Evolutionary conservation across 2,329 filamentous ascomycete species (phyloP), one percentile per base, ranked within the genome.

Genomic region (Aspergillus sp.): DNA sequence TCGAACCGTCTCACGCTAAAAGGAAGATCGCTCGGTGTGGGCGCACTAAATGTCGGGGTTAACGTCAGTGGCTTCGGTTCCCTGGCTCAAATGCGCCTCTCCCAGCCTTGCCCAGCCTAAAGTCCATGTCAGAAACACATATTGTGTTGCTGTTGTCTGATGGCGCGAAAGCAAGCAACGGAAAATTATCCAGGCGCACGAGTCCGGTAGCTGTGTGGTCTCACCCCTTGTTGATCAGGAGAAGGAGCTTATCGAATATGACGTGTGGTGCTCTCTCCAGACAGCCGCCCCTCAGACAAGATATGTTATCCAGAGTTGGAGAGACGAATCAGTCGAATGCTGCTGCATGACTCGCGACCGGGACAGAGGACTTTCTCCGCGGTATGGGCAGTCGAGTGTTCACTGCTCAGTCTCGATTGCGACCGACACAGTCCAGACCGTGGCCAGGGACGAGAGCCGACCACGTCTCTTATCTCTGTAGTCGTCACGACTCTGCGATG

Each of bases 11-110:
- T 31, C 17, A 11, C 28, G 28, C 49, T 30, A 51, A 19, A 45
- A 15, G 11, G 34, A 41, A 41, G 34, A 54, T 23, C 46, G 7
- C 8, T 38, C 22, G 8, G 34, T 15, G 30, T 6, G 22, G 19
- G 41, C 15, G 13, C n/a, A 19, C 8, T 4, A 7, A 4, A 2
- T 17, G 34, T 31, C 23, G 19, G 45, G 22, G 11, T 31, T 7
- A 31, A 52, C 55, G 55, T 58, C 55, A 58, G 55, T 38, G 55
- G 55, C 55, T 51, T 51, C 13, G 38, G 5, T 58, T 52, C 55
- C 55, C 55, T 43, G 55, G 38, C 28, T 25, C 45, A 34, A 58
- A 28, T 19, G 38, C 48, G 55, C 25, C 25, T 28, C 25, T 28
- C 25, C 25, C 25, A 28, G 25, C 25, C 25, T 28, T n/a, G 9